Evolutionary conservation across 2,329 filamentous ascomycete genomes (phyloP), one percentile per base, ranked within the genome.

Genomic region (Coniochaeta sp.): DNA sequence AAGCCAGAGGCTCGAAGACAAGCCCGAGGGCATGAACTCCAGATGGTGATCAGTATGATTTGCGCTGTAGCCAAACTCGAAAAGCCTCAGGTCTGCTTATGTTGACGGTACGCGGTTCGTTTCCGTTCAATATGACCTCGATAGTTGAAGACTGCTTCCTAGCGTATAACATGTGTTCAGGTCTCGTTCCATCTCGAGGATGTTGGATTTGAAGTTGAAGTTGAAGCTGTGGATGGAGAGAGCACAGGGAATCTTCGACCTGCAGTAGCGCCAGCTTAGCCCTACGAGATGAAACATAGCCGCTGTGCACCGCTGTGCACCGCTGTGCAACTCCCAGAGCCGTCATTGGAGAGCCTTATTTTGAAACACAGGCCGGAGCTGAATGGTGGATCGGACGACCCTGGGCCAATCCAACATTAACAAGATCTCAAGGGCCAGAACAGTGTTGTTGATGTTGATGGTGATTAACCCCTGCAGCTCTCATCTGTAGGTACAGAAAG

Each of bases 261-360:
- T 42, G 38, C 38, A 42, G 38, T 42, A 42, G 38, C 38, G 38
- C 38, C n/a, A 22, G 14, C 35, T 42, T 42, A 26, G 38, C 38
- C 20, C 38, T 24, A 22, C 8, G 20, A 26, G 38, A 5, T 42
- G 38, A 42, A 42, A 42, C 38, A 22, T 42, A 42, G 38, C 38
- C 20, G 38, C 38, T 4, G n/a, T 42, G 4, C 20, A 18, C 26
- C 38, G 38, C 38, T 42, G 38, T 42, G 20, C 38, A 14, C 18
- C 38, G n/a, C n/a, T n/a, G n/a, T n/a, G n/a, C n/a, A n/a, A n/a
- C n/a, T 42, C 38, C 20, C 18, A 42, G 10, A 24, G 38, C 38
- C 14, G 38, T 42, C 12, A 42, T 24, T 42, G 10, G 38, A 26
- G 13, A 42, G 20, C 38, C 38, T 42, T 26, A 14, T 24, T 10